These are phyloP conservation scores for Polygonum aviculare DNA, from an alignment of 148 eudicot genomes.

Conservation along the genomic window DNA sequence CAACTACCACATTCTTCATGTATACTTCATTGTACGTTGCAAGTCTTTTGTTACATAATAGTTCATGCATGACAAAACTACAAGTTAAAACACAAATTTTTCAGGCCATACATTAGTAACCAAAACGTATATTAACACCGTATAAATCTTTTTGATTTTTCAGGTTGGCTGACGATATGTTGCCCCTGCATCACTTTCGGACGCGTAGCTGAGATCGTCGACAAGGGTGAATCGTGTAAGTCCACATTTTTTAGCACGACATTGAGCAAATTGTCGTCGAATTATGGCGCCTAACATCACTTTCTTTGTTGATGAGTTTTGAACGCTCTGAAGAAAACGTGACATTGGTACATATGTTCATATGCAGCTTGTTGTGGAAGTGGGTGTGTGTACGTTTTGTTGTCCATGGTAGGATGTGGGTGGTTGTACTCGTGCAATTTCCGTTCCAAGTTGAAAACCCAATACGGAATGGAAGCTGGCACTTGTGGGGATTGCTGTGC, in stretches of 20 bases:
- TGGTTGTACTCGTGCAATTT: conserved; percentile 29
- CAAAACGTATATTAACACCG: no score
- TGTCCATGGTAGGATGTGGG: conserved; percentile 18
- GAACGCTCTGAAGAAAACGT: neutral
- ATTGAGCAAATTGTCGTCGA: neutral
- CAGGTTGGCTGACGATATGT: conserved; percentile 15
- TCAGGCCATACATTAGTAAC: no score
- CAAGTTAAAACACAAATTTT: neutral
- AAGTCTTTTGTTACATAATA: no score
- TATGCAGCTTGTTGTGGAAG: conserved; percentile 28
- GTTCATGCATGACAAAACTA: neutral
- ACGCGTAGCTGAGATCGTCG: conserved; percentile 18
- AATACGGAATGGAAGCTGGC: conserved; percentile 19
- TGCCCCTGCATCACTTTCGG: conserved; percentile 19
- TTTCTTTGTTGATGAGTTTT: neutral
- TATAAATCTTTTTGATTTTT: neutral
- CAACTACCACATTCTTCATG: neutral
- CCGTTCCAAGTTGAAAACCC: conserved; percentile 25
- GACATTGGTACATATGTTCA: neutral
- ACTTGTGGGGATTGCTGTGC: conserved; percentile 23
- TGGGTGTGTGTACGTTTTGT: conserved; percentile 17
- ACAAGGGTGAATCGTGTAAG: conserved; percentile 31
- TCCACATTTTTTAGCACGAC: neutral
- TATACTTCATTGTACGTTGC: neutral
- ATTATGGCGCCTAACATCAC: neutral